Base-by-base conservation (phyloP, 768 basidiomycete genomes). In the Psilocybe sp. region DNA sequence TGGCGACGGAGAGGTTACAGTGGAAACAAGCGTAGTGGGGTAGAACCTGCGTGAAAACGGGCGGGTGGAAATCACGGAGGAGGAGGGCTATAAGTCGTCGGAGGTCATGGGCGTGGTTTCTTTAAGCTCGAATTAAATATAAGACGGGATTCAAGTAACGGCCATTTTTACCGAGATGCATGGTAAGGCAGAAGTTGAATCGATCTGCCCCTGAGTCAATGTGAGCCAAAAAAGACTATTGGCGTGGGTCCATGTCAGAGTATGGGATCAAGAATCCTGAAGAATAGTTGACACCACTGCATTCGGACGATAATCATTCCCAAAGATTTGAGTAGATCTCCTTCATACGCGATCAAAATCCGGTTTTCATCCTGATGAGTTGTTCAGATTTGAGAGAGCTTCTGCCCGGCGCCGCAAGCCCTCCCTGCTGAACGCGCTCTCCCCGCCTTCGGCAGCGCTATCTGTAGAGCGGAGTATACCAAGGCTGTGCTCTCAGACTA, bases 141-240 rank as follows among this genome's bases (percentile, higher is more conserved):
- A 57, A 13, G 50, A 49, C 47, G 58, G 54, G 56, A 57, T 60
- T 46, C 54, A 62, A 55, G 54, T 54, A 52, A 55, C 49, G 43
- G 23, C 44, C 38, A 47, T 55, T 62, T 57, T 57, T 52, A 57
- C 57, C 57, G 52, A 63, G 55, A 53, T 59, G 51, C 54, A 60
- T 58, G 57, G 46, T 58, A 56, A 53, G 48, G 50, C 47, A 44
- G 49, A 50, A 46, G 37, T 50, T 65, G 60, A 64, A 60, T 55
- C 61, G 63, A 67, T 65, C 62, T 63, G 66, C 69, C 57, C 67
- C 66, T 70, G 62, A 59, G 57, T 60, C 59, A 56, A 53, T 42
- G 47, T 47, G 48, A 41, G 40, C 56, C 45, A 50, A 48, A 40
- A 50, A 34, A 43, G 28, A 58, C 37, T 44, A 20, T 37, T 48